Conservation (phyloP, 2,329 filamentous ascomycete genomes). For the Dryadomyces sulphureus region DNA sequence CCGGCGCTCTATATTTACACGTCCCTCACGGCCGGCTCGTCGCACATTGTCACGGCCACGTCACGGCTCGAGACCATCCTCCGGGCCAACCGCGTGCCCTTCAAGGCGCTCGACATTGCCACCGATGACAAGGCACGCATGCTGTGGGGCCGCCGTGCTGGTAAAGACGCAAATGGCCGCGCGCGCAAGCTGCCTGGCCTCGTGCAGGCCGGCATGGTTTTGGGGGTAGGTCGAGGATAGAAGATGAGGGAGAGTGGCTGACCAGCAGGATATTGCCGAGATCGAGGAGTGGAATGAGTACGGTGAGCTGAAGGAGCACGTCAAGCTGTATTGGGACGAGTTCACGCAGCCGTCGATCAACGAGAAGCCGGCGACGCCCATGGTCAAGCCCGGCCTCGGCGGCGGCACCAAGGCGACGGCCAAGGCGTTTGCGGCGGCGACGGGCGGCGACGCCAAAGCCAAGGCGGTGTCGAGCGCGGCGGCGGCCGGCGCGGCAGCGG, state of each 20-base stretch:
- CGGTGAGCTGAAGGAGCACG: slow-evolving; percentile 79
- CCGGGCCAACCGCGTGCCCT: slow-evolving; percentile 85
- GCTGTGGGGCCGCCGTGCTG: slow-evolving; percentile 73
- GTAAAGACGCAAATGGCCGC: slow-evolving; percentile 49
- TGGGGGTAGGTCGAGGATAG: slow-evolving; percentile 52
- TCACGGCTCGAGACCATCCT: slow-evolving; percentile 93
- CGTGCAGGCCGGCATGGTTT: slow-evolving; percentile 71
- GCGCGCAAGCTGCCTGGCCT: slow-evolving; percentile 71
- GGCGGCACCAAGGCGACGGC: background rate
- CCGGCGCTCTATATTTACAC: slow-evolving; percentile 86
- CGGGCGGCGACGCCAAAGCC: slow-evolving; percentile 6
- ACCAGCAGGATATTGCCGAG: slow-evolving; percentile 66
- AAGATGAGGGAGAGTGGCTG: background rate
- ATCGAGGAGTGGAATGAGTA: slow-evolving; percentile 99
- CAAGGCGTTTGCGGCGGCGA: background rate
- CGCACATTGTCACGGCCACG: slow-evolving; percentile 90
- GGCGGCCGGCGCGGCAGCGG: background rate
- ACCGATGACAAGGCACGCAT: slow-evolving; percentile 79
- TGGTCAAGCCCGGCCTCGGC: slow-evolving; percentile 1
- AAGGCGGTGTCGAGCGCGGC: slow-evolving; percentile 13
- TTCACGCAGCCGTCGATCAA: slow-evolving; percentile 41
- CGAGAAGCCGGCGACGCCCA: slow-evolving; percentile 30
- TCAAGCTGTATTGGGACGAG: slow-evolving; percentile 54
- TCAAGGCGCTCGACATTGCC: slow-evolving; percentile 81
- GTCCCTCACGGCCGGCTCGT: slow-evolving; percentile 86